These are phyloP conservation scores for Williopsis jadinii DNA, from an alignment of 1,139 yeast species.

Conservation along the genomic window DNA sequence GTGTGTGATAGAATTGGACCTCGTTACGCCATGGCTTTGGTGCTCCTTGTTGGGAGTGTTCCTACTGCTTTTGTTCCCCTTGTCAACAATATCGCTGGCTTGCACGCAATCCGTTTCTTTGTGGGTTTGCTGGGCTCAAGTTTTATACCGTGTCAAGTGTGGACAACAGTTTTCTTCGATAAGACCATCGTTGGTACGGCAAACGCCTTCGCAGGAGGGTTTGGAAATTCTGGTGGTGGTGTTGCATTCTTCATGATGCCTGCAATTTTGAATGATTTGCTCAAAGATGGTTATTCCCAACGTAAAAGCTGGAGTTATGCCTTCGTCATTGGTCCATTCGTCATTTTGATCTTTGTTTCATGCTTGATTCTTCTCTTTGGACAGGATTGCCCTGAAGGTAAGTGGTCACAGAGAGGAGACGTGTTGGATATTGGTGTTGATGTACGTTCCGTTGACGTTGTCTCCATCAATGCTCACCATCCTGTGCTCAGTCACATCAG, in stretches of 20 bases:
- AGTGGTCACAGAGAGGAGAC: slow-evolving; percentile 26
- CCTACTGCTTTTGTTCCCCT: slow-evolving; percentile 29
- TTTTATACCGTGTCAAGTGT: slow-evolving; percentile 28
- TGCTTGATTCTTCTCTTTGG: slow-evolving; percentile 21
- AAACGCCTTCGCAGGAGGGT: slow-evolving; percentile 29
- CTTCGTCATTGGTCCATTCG: slow-evolving; percentile 27
- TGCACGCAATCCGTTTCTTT: slow-evolving; percentile 27
- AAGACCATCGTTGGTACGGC: slow-evolving; percentile 28
- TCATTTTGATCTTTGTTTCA: slow-evolving; percentile 25
- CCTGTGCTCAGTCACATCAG: slow-evolving; percentile 7
- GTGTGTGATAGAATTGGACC: slow-evolving; percentile 28
- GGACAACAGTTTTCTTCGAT: slow-evolving; percentile 28
- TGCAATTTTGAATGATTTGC: slow-evolving; percentile 22
- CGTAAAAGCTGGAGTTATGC: slow-evolving; percentile 27
- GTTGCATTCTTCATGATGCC: slow-evolving; percentile 32
- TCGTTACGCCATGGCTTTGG: slow-evolving; percentile 24
- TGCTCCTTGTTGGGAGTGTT: slow-evolving; percentile 25
- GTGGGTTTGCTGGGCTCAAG: slow-evolving; percentile 29
- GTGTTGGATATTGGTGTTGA: slow-evolving; percentile 22
- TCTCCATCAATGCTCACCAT: slow-evolving; percentile 14
- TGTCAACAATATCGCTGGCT: slow-evolving; percentile 20
- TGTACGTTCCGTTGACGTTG: slow-evolving; percentile 15
- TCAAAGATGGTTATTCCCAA: slow-evolving; percentile 20
- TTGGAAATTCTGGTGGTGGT: slow-evolving; percentile 33
- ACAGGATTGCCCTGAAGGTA: slow-evolving; percentile 29